A percentile compares a stretch with the other conserved stretches of the same genome.
These are phyloP conservation scores for Colletotrichum truncatum DNA, from an alignment of 2,329 filamentous ascomycete species.

Conservation along the genomic window DNA sequence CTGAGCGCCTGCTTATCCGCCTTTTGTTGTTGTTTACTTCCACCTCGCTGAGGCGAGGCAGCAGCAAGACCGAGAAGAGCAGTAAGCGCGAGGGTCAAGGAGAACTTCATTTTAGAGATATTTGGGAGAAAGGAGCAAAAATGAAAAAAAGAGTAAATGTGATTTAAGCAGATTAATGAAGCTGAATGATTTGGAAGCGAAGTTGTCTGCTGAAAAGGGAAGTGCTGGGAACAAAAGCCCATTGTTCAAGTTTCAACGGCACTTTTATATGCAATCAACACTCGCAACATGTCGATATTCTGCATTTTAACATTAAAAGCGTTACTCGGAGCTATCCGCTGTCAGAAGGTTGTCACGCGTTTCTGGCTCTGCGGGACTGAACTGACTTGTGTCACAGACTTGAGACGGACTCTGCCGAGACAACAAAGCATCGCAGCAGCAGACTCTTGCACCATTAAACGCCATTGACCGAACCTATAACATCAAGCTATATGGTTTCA, in stretches of 20 bases:
- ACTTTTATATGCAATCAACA: background rate
- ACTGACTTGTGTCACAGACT: conserved; percentile 6
- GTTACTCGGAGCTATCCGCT: background rate
- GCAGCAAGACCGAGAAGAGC: background rate
- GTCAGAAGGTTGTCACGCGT: conserved; percentile 3
- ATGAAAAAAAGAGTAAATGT: background rate
- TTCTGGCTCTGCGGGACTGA: background rate
- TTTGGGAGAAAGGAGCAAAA: too few species aligned
- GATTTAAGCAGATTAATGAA: background rate
- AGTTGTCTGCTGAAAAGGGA: background rate
- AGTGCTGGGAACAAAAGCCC: background rate
- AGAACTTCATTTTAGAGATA: conserved; percentile 1
- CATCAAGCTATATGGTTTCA: too few species aligned
- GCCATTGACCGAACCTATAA: background rate
- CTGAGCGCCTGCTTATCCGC: conserved; percentile 9
- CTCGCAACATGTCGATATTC: too few species aligned
- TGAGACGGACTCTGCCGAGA: too few species aligned
- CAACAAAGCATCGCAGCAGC: background rate
- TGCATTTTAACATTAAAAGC: too few species aligned
- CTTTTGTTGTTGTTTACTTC: conserved; percentile 4
- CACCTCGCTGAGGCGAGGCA: conserved; percentile 7
- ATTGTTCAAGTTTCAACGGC: too few species aligned
- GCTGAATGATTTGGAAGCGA: background rate
- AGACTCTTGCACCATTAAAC: background rate
- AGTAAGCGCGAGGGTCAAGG: background rate